Evolutionary conservation across 805 yeast genomes (phyloP).

Genomic region (Debaryomyces tyrocola): DNA sequence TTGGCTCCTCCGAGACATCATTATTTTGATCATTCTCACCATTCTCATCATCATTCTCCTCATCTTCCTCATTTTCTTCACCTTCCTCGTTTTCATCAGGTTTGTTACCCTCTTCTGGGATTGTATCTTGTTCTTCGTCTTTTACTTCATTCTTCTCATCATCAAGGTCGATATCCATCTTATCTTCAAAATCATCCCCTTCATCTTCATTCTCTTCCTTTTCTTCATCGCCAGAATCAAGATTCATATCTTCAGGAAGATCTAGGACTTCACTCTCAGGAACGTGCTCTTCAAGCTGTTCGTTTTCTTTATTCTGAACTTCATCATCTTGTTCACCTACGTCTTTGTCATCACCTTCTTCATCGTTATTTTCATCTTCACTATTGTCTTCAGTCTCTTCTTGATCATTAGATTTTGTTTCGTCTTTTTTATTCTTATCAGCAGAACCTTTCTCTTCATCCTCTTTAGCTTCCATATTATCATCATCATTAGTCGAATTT

Average conservation of each 20-base stretch:
- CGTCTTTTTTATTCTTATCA: conserved; percentile 31
- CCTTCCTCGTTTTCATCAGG: conserved; percentile 30
- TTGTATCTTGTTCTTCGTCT: conserved; percentile 29
- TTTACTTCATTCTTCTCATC: conserved; percentile 31
- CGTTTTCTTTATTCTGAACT: conserved; percentile 65
- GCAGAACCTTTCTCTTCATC: conserved; percentile 36
- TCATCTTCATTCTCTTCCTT: conserved; percentile 46
- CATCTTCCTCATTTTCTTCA: conserved; percentile 32
- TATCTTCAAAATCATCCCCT: conserved; percentile 30
- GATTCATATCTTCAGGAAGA: conserved; percentile 86
- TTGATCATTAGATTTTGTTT: conserved; percentile 22
- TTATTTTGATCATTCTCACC: conserved; percentile 32
- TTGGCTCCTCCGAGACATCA: conserved; percentile 28
- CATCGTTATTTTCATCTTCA: conserved; percentile 43
- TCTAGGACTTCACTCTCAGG: conserved; percentile 88
- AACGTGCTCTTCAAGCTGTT: conserved; percentile 68
- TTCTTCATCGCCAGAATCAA: conserved; percentile 73
- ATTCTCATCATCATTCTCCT: conserved; percentile 39
- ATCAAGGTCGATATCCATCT: conserved; percentile 23
- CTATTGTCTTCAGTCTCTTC: conserved; percentile 35
- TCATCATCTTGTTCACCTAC: conserved; percentile 83
- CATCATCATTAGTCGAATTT: conserved; percentile 50
- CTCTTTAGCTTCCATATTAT: conserved; percentile 47
- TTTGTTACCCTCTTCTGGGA: conserved; percentile 30
- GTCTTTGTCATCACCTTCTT: conserved; percentile 63